Evolutionary conservation across 306 rosid species (phyloP).

Genomic region (Quercus alba): DNA sequence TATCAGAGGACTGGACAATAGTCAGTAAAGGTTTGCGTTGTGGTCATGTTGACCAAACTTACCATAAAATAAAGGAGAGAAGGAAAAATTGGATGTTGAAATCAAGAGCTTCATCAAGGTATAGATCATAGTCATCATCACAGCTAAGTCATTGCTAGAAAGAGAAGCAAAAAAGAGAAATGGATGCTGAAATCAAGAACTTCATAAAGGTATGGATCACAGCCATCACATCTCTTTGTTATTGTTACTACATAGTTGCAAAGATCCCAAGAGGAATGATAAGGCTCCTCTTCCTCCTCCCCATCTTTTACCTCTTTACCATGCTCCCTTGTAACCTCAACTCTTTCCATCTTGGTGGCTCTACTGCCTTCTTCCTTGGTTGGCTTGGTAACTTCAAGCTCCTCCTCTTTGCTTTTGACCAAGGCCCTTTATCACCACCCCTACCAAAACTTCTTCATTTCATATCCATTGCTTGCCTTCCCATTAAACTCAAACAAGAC

Average conservation of each 20-base stretch:
- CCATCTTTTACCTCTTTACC: slow-evolving; percentile 35
- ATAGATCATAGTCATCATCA: too few relatives aligned
- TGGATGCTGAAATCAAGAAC: slow-evolving; percentile 31
- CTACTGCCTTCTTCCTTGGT: slow-evolving; percentile 43
- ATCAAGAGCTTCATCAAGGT: neutral
- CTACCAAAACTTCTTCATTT: slow-evolving; percentile 42
- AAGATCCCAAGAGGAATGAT: slow-evolving; percentile 26
- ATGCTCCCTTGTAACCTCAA: slow-evolving; percentile 32
- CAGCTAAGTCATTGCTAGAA: too few relatives aligned
- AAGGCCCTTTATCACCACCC: slow-evolving; percentile 47
- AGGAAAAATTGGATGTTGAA: too few relatives aligned
- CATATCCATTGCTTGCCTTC: slow-evolving; percentile 58
- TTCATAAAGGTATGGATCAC: slow-evolving; percentile 40
- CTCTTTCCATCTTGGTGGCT: slow-evolving; percentile 30
- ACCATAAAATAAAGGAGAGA: too few relatives aligned
- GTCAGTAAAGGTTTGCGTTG: too few relatives aligned
- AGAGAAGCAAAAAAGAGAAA: neutral
- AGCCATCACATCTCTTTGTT: slow-evolving; percentile 25
- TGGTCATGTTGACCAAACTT: too few relatives aligned
- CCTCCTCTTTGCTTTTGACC: slow-evolving; percentile 41
- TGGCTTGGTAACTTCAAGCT: slow-evolving; percentile 48
- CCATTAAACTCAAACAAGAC: slow-evolving; percentile 42
- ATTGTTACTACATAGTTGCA: slow-evolving; percentile 35
- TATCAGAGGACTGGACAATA: too few relatives aligned
- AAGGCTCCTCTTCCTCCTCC: slow-evolving; percentile 35